Conservation (phyloP, 768 basidiomycete genomes). For the Lactarius evosmus region DNA sequence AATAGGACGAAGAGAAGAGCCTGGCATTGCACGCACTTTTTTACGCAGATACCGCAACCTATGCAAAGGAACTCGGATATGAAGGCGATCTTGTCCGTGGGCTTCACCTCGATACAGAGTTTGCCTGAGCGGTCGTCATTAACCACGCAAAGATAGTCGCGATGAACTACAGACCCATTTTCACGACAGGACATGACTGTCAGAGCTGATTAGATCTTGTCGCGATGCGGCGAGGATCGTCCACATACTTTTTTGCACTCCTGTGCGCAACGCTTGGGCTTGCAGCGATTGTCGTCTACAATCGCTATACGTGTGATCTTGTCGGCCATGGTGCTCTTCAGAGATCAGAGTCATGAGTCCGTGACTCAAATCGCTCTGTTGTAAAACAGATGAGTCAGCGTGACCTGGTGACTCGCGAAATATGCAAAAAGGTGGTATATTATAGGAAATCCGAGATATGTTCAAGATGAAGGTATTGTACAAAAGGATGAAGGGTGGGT, state of each 20-base stretch:
- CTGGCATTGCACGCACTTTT: conserved; percentile 65
- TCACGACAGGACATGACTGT: conserved; percentile 92
- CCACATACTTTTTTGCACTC: conserved; percentile 90
- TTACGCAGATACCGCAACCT: conserved; percentile 99
- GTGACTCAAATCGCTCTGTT: no score
- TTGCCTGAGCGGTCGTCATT: conserved; percentile 55
- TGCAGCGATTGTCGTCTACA: conserved; percentile 87
- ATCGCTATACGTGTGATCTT: conserved; percentile 99
- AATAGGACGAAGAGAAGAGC: background rate
- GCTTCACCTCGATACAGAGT: conserved; percentile 96
- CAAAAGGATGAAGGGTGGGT: no score
- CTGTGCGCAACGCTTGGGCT: conserved; percentile 94
- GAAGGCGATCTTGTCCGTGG: conserved; percentile 96
- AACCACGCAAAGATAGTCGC: conserved; percentile 8
- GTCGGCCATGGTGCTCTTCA: conserved; percentile 60
- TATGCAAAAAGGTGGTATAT: no score
- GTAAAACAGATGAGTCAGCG: no score
- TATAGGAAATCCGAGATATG: no score
- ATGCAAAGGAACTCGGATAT: conserved; percentile 99
- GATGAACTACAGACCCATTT: conserved; percentile 69
- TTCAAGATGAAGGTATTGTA: no score
- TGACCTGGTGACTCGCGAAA: no score
- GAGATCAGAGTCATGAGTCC: background rate
- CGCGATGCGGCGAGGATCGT: conserved; percentile 17
- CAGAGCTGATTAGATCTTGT: conserved; percentile 21